phyloP scores from a whole-genome alignment of 768 basidiomycete genomes.

The Tubosaeta sp. region DNA sequence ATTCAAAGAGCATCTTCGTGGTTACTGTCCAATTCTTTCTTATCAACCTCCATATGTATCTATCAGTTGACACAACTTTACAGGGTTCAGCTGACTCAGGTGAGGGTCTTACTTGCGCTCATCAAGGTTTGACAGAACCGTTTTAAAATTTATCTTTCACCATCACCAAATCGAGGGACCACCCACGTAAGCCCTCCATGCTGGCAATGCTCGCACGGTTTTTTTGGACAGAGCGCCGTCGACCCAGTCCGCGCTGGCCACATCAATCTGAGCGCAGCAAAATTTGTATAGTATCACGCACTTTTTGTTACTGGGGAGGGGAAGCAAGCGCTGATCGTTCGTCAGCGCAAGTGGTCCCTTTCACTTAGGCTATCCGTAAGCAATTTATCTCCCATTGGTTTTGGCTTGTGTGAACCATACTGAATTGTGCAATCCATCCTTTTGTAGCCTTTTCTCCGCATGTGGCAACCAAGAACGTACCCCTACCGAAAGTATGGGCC shows the following conservation, averaged over 20 bases:
- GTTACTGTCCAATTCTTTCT: constrained; percentile 19
- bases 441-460: constrained; percentile 14
- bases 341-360: background rate
- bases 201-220: constrained; percentile 1
- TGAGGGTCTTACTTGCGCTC: constrained; percentile 11
- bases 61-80: constrained; percentile 14
- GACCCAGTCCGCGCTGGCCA: background rate
- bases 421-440: constrained; percentile 1
- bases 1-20: constrained; percentile 6
- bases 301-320: background rate
- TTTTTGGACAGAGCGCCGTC: constrained; percentile 9
- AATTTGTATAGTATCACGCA: background rate
- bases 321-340: background rate
- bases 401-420: constrained; percentile 5
- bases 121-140: constrained; percentile 27
- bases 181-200: constrained; percentile 20
- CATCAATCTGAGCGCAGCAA: constrained; percentile 7
- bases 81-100: constrained; percentile 25
- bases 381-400: background rate
- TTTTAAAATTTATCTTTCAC: constrained; percentile 17
- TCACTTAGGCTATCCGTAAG: background rate
- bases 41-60: constrained; percentile 22
- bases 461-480: constrained; percentile 13
- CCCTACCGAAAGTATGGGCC: constrained; percentile 5
- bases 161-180: constrained; percentile 13